Percentiles rank a stretch among this genome's conserved stretches.
These are phyloP conservation scores for Cryptosporidium tyzzeri DNA, from an alignment of 169 alveolate species.

Conservation along the genomic window DNA sequence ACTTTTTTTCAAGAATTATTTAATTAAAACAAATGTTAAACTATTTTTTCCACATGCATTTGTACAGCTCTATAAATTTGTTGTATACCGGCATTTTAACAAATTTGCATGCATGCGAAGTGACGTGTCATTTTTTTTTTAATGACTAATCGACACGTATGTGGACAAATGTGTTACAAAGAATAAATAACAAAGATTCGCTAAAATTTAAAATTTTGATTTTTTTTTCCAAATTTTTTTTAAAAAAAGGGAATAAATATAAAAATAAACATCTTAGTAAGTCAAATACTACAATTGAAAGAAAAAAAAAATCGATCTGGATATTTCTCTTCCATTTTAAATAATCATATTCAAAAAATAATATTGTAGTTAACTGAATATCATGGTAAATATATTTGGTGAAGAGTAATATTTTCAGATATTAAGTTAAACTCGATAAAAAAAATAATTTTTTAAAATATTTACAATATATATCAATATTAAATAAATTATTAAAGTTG, in stretches of 20 bases:
- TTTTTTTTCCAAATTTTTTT: not conserved
- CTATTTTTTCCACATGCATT: not conserved
- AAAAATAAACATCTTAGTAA: too few species aligned
- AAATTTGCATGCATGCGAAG: not conserved
- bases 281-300: not conserved
- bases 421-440: not conserved
- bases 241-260: not conserved
- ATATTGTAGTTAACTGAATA: too few species aligned
- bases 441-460: too few species aligned
- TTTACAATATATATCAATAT: too few species aligned
- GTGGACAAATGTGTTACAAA: not conserved
- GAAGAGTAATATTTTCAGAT: not conserved
- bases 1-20: not conserved
- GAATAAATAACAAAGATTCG: not conserved
- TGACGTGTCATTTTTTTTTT: constrained; percentile 4
- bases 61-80: not conserved
- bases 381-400: not conserved
- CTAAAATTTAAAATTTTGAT: not conserved
- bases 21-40: not conserved
- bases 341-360: too few species aligned
- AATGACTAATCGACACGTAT: not conserved
- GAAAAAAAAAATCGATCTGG: not conserved
- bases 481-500: too few species aligned
- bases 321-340: not conserved
- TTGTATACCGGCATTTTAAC: constrained; percentile 3